Conservation (phyloP, 345 rosid genomes). For the Sonneratia alba region DNA sequence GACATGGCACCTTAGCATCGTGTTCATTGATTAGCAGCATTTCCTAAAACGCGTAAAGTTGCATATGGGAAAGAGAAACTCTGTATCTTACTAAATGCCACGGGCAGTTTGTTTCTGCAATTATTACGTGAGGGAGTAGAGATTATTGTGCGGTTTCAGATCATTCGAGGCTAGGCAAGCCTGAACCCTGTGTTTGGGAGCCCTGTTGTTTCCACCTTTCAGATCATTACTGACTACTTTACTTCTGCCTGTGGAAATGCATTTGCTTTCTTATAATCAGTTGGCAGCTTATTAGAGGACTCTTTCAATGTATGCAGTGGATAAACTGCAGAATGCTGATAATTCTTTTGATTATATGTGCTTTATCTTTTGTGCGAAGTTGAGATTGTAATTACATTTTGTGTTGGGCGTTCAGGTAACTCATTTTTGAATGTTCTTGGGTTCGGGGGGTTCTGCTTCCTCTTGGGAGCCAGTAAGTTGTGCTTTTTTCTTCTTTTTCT, state of each 20-base stretch:
- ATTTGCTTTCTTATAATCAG: neutral
- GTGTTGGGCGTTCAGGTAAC: constrained; percentile 50
- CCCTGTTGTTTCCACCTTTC: no score
- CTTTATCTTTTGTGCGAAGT: neutral
- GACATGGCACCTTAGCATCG: neutral
- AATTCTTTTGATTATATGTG: neutral
- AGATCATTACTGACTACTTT: neutral
- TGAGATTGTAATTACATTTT: neutral
- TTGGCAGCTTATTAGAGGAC: neutral
- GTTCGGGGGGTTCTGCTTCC: constrained; percentile 85
- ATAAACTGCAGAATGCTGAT: neutral
- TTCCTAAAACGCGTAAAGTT: neutral
- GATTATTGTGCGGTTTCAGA: neutral
- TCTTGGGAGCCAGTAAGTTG: constrained; percentile 84
- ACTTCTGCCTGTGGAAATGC: neutral
- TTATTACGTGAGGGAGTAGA: neutral
- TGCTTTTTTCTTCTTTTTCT: neutral
- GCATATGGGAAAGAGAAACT: neutral
- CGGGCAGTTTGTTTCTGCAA: neutral
- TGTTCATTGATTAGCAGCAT: neutral
- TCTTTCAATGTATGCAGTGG: neutral
- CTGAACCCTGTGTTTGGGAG: no score
- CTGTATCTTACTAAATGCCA: neutral
- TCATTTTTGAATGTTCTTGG: constrained; percentile 84
- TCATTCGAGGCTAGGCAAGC: neutral